Evolutionary conservation across 2,329 filamentous ascomycete species (phyloP).

Genomic region (Aspergillus fischeri): DNA sequence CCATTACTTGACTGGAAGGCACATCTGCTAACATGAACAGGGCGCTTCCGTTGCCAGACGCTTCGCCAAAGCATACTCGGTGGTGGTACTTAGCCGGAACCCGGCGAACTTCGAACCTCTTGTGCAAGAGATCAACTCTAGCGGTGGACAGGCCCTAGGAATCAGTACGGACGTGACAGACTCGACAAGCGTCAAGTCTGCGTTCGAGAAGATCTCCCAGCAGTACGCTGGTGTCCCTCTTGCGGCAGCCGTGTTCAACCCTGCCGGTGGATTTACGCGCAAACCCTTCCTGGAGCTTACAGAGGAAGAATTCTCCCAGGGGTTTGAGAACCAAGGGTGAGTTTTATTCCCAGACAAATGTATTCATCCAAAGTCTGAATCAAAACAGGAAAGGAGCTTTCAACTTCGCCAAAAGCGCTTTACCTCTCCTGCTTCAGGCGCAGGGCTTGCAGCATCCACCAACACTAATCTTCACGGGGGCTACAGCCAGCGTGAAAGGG

Average conservation of each 20-base stretch:
- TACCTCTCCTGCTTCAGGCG: conserved; percentile 67
- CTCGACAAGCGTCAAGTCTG: conserved; percentile 48
- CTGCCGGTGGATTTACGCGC: conserved; percentile 52
- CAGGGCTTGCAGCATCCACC: conserved; percentile 60
- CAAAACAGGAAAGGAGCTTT: conserved; percentile 57
- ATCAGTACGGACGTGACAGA: conserved; percentile 58
- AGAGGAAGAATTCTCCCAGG: conserved; percentile 52
- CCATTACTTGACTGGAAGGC: background rate
- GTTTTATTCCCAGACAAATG: conserved; percentile 13
- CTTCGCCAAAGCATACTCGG: conserved; percentile 56
- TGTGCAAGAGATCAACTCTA: conserved; percentile 56
- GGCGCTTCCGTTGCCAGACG: conserved; percentile 58
- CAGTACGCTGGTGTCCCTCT: conserved; percentile 46
- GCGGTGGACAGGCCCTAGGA: conserved; percentile 57
- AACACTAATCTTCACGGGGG: conserved; percentile 79
- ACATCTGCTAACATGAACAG: conserved; percentile 42
- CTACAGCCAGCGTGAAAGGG: conserved; percentile 73
- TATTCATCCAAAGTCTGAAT: background rate
- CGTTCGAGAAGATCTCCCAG: conserved; percentile 52
- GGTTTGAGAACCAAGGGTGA: conserved; percentile 50
- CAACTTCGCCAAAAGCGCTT: conserved; percentile 66
- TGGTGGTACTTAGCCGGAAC: conserved; percentile 57
- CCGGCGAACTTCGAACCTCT: conserved; percentile 53
- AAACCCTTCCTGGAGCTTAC: conserved; percentile 61
- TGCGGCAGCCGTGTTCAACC: conserved; percentile 59